Evolutionary conservation across 1,284 basidiomycete species (phyloP), one percentile per base, ranked within the genome.

Genomic region (Cutaneotrichosporon cyanovorans): DNA sequence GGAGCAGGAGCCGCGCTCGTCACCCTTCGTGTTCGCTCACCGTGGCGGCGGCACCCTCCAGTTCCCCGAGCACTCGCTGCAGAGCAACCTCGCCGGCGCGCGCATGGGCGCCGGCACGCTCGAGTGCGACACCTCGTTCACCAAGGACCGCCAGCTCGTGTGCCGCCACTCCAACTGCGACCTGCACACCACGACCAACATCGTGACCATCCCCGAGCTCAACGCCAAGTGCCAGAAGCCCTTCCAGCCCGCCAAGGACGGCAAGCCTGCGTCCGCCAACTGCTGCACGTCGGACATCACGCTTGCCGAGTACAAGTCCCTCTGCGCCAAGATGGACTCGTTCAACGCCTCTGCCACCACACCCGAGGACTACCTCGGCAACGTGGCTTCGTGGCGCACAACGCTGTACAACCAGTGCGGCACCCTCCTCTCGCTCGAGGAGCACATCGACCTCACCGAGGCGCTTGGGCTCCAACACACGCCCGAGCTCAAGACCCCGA

Each of bases 201-300:
- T 51, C 16, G 45, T 56, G 10, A 33, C 40, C 36, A 51, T 45
- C 37, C 48, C 53, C 33, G 48, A 47, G 16, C 31, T 56, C 12
- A 46, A 48, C 15, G 43, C 46, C 16, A 52, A 53, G 42, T 55
- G 53, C 37, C 46, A 48, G 14, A 25, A 36, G 40, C 55, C 55
- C 6, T 57, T 57, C 51, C 1, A 30, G 23, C 46, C 55, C 10
- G 51, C 51, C 2, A 40, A 34, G 41, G 42, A 37, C 28, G 40
- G 31, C 25, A 33, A 37, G 1, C 12, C 46, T 2, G 55, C 55
- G 4, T 39, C 5, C 10, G 55, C 55, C 31, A 49, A 47, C 25
- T 57, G 55, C 50, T 57, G 55, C 42, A 57, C 55, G 1, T 45
- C 46, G 22, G 55, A 57, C 49, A 45, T 57, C 14, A 57, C 55